These are phyloP conservation scores for Fraxinus floribunda DNA, from an alignment of 305 asterid species.

Conservation along the genomic window DNA sequence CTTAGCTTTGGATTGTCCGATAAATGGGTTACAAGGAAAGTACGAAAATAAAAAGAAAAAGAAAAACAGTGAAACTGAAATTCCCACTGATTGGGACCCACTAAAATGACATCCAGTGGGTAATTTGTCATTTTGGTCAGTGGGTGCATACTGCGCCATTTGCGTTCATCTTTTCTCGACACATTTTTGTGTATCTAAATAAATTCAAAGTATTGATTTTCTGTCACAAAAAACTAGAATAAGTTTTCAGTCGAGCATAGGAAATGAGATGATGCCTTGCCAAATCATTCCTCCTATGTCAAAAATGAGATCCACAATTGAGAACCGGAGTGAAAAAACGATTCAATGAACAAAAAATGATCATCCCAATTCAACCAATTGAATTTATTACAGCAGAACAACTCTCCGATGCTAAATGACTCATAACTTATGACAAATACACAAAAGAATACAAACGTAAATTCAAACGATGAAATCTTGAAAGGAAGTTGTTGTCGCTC, in stretches of 20 bases:
- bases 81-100: background rate
- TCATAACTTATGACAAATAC: background rate
- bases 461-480: background rate
- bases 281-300: background rate
- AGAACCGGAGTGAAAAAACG: too few relatives aligned
- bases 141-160: background rate
- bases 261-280: background rate
- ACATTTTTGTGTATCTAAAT: background rate
- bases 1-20: too few relatives aligned
- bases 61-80: background rate
- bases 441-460: background rate
- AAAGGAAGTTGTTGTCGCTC: background rate
- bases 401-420: background rate
- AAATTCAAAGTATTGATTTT: background rate
- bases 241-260: background rate
- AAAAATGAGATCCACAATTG: background rate
- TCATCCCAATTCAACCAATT: background rate
- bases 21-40: background rate
- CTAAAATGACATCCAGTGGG: background rate
- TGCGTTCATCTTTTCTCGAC: background rate
- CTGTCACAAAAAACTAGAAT: background rate
- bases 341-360: background rate
- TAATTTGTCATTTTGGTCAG: background rate
- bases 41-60: background rate
- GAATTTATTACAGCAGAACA: background rate